Evolutionary conservation across 768 basidiomycete genomes (phyloP).

Genomic region (Pleurotus pulmonarius): DNA sequence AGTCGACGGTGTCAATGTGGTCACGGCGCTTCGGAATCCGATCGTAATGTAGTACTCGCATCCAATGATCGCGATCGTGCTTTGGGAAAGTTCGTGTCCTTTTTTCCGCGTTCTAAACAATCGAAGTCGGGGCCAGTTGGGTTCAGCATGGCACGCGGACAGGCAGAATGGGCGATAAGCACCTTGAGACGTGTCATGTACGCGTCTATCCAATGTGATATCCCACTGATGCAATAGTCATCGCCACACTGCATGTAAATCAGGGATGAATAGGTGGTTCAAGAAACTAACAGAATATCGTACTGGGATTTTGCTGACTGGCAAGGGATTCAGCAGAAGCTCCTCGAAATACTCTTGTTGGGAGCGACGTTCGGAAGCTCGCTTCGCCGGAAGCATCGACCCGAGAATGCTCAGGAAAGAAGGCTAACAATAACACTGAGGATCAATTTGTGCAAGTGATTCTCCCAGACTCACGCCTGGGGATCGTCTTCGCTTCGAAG

Average conservation of each 20-base stretch:
- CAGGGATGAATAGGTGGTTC: not conserved
- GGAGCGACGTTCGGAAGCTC: not conserved
- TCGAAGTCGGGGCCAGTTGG: not conserved
- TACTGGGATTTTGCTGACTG: not conserved
- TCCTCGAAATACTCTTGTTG: not conserved
- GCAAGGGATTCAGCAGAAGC: not conserved
- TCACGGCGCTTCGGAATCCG: not conserved
- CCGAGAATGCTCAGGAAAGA: not conserved
- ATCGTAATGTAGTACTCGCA: conserved; percentile 2
- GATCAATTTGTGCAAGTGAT: not conserved
- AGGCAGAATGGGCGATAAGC: not conserved
- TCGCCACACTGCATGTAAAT: not conserved
- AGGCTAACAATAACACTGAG: not conserved
- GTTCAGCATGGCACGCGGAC: not conserved
- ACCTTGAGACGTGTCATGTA: conserved; percentile 6
- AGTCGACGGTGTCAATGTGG: not conserved
- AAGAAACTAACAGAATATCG: not conserved
- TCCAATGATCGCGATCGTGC: conserved; percentile 4
- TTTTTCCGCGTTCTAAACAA: conserved; percentile 1
- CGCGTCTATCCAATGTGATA: not conserved
- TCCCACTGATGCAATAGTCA: conserved; percentile 2
- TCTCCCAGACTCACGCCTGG: conserved; percentile 3
- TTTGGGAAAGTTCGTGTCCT: not conserved
- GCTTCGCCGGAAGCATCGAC: not conserved
- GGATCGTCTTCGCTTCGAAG: not conserved